Base-by-base conservation (phyloP, 345 rosid genomes). In the Salix arbutifolia region DNA sequence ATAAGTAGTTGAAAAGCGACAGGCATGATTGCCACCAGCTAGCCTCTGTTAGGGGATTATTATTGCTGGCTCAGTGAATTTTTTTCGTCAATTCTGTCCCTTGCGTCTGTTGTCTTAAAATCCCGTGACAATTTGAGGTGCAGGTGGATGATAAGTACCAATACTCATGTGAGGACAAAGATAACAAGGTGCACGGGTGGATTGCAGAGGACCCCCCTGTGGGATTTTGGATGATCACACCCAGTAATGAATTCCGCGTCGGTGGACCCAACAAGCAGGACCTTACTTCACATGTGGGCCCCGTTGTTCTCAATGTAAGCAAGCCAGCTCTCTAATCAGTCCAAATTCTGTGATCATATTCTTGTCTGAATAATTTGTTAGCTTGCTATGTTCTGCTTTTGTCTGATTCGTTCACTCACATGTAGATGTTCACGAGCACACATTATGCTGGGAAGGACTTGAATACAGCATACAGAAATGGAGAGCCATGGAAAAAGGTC, bases 401-500 rank as follows among this genome's bases (percentile, higher is more conserved):
- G 50, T 46, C 53, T 17, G 1, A 23, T 71, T 14, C 11, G n/a
- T 38, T 76, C 9, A 33, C 66, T 67, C 5, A 11, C 48, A 18
- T 64, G 67, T 18, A 80, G 83, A 76, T 76, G 79, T 80, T 80
- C 50, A 80, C 80, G 0, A 68, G 77, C 31, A 72, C 64, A 14
- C 83, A 80, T 61, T 80, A 80, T 46, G 65, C 80, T 28, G 83
- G 83, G 25, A 76, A 66, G 69, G 80, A 76, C 73, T 40, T 80
- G 10, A 67, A 76, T 13, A 76, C 80, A n/a, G 31, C 12, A 26
- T 77, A 77, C 64, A 21, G 84, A 64, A 74, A 77, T 77, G 84
- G 84, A 35, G 78, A 81, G 71, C 64, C 80, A 14, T 81, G 84
- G 84, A 81, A 81, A 33, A 81, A 77, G 48, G 84, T 77, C 38